A percentile compares a stretch with the other conserved stretches of the same genome.
Conservation (phyloP, 2,329 filamentous ascomycete genomes). For the Trichoderma harzianum region DNA sequence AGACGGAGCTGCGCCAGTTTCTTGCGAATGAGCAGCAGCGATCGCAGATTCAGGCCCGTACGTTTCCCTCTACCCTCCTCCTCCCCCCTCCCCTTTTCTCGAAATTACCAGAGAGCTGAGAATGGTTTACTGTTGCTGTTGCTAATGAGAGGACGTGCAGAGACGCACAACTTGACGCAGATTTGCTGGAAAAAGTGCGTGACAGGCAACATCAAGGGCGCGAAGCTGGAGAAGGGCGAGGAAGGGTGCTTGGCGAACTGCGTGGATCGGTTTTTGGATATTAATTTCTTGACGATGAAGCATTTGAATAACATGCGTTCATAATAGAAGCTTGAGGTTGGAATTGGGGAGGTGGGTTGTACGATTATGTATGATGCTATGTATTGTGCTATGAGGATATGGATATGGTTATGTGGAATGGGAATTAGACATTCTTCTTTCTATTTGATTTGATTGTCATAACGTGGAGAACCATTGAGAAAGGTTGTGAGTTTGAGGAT, state of each 20-base stretch:
- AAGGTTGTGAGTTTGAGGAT: background rate
- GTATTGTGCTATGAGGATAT: background rate
- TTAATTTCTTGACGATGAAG: conserved; percentile 79
- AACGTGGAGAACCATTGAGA: background rate
- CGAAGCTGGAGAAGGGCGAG: conserved; percentile 72
- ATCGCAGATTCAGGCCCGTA: conserved; percentile 62
- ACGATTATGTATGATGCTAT: background rate
- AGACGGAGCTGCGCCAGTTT: conserved; percentile 83
- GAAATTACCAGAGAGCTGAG: background rate
- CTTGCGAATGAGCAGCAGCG: conserved; percentile 82
- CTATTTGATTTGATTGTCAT: background rate
- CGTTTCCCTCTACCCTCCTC: conserved; percentile 30
- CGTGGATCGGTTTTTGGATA: conserved; percentile 89
- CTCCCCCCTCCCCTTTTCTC: too few relatives aligned
- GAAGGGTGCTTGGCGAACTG: conserved; percentile 87
- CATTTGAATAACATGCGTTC: conserved; percentile 66
- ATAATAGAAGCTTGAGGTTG: background rate
- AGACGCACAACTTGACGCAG: conserved; percentile 58
- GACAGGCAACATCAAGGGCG: conserved; percentile 65
- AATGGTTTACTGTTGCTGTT: background rate
- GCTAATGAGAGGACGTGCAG: conserved; percentile 31
- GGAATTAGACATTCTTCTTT: background rate
- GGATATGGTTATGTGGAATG: background rate
- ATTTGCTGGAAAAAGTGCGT: conserved; percentile 96
- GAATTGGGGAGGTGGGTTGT: background rate